A percentile compares a stretch with the other conserved stretches of the same genome.
phyloP scores from a whole-genome alignment of 1,284 basidiomycete species.

The Afroboletus lepidellus region DNA sequence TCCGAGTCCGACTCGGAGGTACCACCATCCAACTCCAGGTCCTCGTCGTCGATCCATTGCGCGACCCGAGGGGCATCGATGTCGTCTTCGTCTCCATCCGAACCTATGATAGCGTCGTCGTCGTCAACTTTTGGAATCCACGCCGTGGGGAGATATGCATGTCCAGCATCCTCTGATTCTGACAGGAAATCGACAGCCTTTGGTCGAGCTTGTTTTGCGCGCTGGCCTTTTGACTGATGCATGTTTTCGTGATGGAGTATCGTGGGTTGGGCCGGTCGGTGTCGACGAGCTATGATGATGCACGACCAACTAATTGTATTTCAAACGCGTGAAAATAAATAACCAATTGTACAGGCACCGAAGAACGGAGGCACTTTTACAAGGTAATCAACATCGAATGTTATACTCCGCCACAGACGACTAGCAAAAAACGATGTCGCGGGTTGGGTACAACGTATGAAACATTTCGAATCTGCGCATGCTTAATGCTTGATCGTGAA shows the following conservation, averaged over 20 bases:
- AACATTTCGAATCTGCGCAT: too few relatives aligned
- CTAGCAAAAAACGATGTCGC: too few relatives aligned
- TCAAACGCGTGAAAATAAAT: too few relatives aligned
- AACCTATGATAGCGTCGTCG: not conserved
- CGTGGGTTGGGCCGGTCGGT: not conserved
- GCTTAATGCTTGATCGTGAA: not conserved
- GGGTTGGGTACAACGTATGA: too few relatives aligned
- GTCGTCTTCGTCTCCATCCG: slow-evolving; percentile 27
- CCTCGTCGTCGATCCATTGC: slow-evolving; percentile 59
- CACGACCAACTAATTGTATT: too few relatives aligned
- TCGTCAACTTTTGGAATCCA: not conserved
- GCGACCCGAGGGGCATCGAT: slow-evolving; percentile 49
- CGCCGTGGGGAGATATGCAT: not conserved
- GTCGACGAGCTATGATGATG: slow-evolving; percentile 14
- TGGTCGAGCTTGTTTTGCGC: slow-evolving; percentile 11
- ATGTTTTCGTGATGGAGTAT: not conserved
- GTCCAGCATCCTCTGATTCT: slow-evolving; percentile 3
- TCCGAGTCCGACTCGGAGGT: slow-evolving; percentile 23
- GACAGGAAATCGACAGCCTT: slow-evolving; percentile 23
- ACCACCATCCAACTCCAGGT: slow-evolving; percentile 30
- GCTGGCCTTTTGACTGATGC: slow-evolving; percentile 6
- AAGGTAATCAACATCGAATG: not conserved
- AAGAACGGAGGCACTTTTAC: too few relatives aligned
- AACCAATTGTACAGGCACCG: too few relatives aligned
- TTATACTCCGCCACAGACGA: not conserved